Conservation (phyloP, 1,284 basidiomycete genomes). For the Ustilago crameri region DNA sequence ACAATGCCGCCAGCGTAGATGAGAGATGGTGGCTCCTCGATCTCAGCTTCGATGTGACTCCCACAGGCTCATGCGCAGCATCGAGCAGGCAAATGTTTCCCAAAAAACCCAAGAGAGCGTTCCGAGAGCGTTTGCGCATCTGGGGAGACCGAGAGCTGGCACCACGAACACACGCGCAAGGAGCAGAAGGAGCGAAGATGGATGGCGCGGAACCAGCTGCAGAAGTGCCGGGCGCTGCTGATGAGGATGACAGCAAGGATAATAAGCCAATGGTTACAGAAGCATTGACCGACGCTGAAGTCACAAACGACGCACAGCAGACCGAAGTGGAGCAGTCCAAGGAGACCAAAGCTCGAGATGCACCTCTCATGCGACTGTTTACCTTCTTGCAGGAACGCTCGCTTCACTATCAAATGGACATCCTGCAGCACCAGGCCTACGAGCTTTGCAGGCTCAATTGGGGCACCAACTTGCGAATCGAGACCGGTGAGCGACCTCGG, state of each 20-base stretch:
- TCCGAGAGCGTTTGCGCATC: conserved; percentile 42
- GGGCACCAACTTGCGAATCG: conserved; percentile 50
- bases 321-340: conserved; percentile 2
- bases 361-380: conserved; percentile 50
- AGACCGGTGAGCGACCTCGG: conserved; percentile 30
- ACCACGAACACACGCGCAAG: conserved; percentile 18
- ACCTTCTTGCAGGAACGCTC: conserved; percentile 60
- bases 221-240: conserved; percentile 7
- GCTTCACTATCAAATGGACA: conserved; percentile 63
- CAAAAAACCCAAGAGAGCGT: conserved; percentile 45
- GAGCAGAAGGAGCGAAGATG: conserved; percentile 7
- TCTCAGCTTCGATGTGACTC: conserved; percentile 55
- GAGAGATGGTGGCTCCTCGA: conserved; percentile 65
- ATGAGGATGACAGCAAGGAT: conserved; percentile 11
- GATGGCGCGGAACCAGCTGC: conserved; percentile 4
- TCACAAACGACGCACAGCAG: not conserved
- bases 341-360: conserved; percentile 21
- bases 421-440: conserved; percentile 59
- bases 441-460: conserved; percentile 55
- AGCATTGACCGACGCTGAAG: not conserved
- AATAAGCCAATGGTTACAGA: not conserved
- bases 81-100: conserved; percentile 38
- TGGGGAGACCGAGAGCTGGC: conserved; percentile 55
- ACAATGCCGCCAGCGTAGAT: conserved; percentile 43
- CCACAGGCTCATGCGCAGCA: conserved; percentile 47